Evolutionary conservation across 2,329 filamentous ascomycete genomes (phyloP), one percentile per base, ranked within the genome.

Genomic region (Botrytis fabae): DNA sequence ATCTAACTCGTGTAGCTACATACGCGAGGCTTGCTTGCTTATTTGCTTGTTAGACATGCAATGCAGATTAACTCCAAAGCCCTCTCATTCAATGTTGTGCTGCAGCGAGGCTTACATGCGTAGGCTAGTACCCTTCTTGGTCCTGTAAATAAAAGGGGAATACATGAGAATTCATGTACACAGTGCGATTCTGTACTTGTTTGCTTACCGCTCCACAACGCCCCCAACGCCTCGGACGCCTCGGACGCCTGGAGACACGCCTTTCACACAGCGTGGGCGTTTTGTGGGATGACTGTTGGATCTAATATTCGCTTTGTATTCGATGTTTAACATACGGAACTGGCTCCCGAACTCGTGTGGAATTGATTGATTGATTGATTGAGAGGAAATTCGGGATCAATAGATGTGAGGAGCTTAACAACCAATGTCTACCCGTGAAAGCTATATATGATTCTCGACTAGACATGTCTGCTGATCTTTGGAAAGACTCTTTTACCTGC

Each of bases 81-180:
- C 40, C n/a, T 57, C 51, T 18, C 51, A 16, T n/a, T 9, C 35
- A 40, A 62, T 10, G 10, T 4, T 16, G 38, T 40, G 38, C 60
- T 40, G 25, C 60, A 62, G 38, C 40, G 60, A 62, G 60, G 60
- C 60, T 57, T 57, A 18, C 51, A 57, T 57, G 60, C 22, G 6
- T 61, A 62, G 51, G 51, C 14, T 9, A 0, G 60, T n/a, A 62
- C 35, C 60, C 60, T 40, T 62, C 60, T 44, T 22, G n/a, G 40
- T 44, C 25, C 25, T 63, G 61, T 63, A 63, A 22, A 44, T 28
- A 42, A 63, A 63, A 63, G 40, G 38, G 61, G 61, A 63, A 44
- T 28, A 63, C 7, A 20, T 32, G 57, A 35, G 18, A 12, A 25
- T 60, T 60, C n/a, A 63, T 42, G 38, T 44, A 44, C 40, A 44